These are phyloP conservation scores for Lactarius pseudohatsudake DNA, from an alignment of 768 basidiomycete genomes.

Conservation along the genomic window DNA sequence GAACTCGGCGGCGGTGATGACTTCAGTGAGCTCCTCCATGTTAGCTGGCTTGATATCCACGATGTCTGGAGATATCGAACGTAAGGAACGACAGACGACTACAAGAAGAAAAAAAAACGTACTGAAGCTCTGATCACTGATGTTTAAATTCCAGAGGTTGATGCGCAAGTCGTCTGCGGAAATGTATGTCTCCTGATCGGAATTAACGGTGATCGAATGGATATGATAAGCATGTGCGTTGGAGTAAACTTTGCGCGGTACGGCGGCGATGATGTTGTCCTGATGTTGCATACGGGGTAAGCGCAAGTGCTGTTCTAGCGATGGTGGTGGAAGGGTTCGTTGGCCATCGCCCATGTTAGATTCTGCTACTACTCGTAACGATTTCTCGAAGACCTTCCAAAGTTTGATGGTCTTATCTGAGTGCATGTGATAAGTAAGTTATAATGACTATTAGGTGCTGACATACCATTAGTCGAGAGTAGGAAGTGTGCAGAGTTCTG, in stretches of 20 bases:
- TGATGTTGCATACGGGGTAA: conserved; percentile 91
- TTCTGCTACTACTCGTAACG: conserved; percentile 91
- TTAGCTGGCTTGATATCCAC: conserved; percentile 99
- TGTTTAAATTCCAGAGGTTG: conserved; percentile 98
- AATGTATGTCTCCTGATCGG: conserved; percentile 98
- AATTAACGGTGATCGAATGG: conserved; percentile 99
- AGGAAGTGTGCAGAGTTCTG: conserved; percentile 98
- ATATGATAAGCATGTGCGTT: conserved; percentile 99
- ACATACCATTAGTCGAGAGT: conserved; percentile 90
- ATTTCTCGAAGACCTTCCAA: conserved; percentile 99
- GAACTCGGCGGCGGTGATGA: conserved; percentile 99
- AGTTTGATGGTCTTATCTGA: conserved; percentile 99
- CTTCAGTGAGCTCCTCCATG: conserved; percentile 99
- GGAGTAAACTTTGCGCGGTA: conserved; percentile 97
- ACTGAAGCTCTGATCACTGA: conserved; percentile 99
- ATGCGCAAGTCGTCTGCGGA: conserved; percentile 97
- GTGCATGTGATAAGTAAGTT: conserved; percentile 12
- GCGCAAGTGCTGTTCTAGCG: conserved; percentile 58
- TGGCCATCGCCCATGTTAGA: conserved; percentile 90
- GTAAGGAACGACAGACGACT: background rate
- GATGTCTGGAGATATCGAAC: conserved; percentile 64
- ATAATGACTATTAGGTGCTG: conserved; percentile 20
- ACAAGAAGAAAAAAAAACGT: conserved; percentile 43
- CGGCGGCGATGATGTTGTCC: conserved; percentile 98
- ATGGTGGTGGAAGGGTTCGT: conserved; percentile 64